phyloP scores from a whole-genome alignment of 1,139 yeast genomes.

The Debaryomyces sp. region DNA sequence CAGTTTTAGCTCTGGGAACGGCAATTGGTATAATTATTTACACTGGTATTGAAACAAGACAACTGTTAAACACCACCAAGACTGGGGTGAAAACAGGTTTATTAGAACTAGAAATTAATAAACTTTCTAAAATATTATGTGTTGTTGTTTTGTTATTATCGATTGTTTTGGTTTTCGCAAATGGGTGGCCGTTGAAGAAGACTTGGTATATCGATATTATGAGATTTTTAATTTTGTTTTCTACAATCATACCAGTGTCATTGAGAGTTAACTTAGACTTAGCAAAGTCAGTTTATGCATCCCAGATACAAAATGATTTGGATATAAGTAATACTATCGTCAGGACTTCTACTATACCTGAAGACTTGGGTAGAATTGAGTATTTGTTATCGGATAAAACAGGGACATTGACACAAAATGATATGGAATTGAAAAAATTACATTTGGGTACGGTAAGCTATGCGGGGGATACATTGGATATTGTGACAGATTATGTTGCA shows the following conservation, averaged over 20 bases:
- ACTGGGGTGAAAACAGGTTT: conserved; percentile 92
- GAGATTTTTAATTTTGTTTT: conserved; percentile 87
- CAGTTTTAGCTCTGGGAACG: conserved; percentile 92
- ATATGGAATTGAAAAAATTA: conserved; percentile 92
- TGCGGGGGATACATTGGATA: conserved; percentile 90
- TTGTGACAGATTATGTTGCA: conserved; percentile 71
- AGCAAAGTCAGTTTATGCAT: conserved; percentile 95
- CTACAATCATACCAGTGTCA: conserved; percentile 95
- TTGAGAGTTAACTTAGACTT: conserved; percentile 91
- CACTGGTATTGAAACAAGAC: conserved; percentile 93
- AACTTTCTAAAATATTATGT: conserved; percentile 84
- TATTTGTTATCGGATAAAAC: conserved; percentile 93
- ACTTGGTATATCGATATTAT: conserved; percentile 89
- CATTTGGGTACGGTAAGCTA: conserved; percentile 93
- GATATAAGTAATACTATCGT: conserved; percentile 87
- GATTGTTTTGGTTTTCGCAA: conserved; percentile 72
- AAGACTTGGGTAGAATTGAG: conserved; percentile 94
- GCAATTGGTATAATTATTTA: conserved; percentile 86
- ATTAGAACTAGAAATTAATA: conserved; percentile 87
- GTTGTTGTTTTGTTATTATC: conserved; percentile 81
- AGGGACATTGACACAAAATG: conserved; percentile 96
- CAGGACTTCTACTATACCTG: conserved; percentile 96
- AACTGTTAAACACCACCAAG: conserved; percentile 87
- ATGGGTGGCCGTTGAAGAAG: conserved; percentile 65
- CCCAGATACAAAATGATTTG: conserved; percentile 87